phyloP scores from a whole-genome alignment of 2,329 filamentous ascomycete genomes.

The Cercospora zeina region DNA sequence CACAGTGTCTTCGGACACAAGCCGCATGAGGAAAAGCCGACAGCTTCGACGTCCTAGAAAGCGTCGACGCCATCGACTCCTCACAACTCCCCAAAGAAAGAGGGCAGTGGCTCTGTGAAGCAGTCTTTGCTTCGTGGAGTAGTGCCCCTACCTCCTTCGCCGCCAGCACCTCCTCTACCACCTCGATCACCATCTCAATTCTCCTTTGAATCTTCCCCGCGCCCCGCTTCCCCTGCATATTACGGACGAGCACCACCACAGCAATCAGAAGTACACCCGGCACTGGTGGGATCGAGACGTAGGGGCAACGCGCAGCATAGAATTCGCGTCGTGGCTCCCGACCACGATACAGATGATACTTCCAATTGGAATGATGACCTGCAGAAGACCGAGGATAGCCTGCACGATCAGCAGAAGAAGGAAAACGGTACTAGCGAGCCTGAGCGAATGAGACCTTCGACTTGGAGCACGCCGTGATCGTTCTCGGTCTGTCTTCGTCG shows the following conservation, averaged over 20 bases:
- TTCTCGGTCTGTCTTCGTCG: neutral
- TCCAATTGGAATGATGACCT: neutral
- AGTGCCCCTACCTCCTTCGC: neutral
- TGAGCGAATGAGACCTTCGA: constrained; percentile 3
- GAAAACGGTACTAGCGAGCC: neutral
- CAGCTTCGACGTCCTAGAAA: constrained; percentile 18
- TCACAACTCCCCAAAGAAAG: neutral
- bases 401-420: neutral
- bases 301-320: constrained; percentile 8
- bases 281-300: neutral
- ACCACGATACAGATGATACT: constrained; percentile 8
- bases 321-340: constrained; percentile 1
- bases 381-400: neutral
- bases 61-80: constrained; percentile 10
- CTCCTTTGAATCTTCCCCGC: constrained; percentile 5
- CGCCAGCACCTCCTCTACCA: neutral
- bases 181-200: neutral
- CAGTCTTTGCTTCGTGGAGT: neutral
- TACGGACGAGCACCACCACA: neutral
- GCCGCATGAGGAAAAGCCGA: constrained; percentile 22
- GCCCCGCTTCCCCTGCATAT: constrained; percentile 1
- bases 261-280: constrained; percentile 5
- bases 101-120: neutral
- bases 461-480: constrained; percentile 10
- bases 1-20: constrained; percentile 24